A percentile compares a stretch with the other conserved stretches of the same genome.
Evolutionary conservation across 768 basidiomycete genomes (phyloP).

Genomic region (Macrolepiota dolichaula): DNA sequence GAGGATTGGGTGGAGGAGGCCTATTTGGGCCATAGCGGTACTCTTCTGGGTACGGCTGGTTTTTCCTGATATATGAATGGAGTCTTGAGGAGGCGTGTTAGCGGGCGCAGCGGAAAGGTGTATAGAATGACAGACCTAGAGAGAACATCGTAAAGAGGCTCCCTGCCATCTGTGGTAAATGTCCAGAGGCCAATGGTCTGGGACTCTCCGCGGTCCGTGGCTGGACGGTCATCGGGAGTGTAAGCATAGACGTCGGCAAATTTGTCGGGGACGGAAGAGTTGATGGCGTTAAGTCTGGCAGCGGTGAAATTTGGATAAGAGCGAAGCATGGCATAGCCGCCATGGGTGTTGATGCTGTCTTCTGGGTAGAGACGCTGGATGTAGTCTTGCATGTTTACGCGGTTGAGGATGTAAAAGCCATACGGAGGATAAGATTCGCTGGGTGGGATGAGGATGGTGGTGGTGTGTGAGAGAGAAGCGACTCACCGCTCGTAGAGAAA

Average conservation of each 20-base stretch:
- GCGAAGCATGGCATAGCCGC: constrained; percentile 69
- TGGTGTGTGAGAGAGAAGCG: background rate
- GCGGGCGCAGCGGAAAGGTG: background rate
- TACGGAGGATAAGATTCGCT: constrained; percentile 80
- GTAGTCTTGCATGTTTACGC: constrained; percentile 77
- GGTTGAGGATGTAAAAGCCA: constrained; percentile 82
- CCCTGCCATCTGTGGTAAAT: constrained; percentile 63
- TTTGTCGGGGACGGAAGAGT: constrained; percentile 29
- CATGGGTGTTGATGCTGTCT: constrained; percentile 63
- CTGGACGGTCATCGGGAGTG: constrained; percentile 42
- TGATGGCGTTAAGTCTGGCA: constrained; percentile 35
- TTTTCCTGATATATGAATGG: constrained; percentile 63
- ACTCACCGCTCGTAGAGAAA: constrained; percentile 83
- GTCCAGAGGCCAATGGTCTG: constrained; percentile 75
- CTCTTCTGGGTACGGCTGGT: constrained; percentile 67
- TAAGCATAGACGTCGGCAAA: constrained; percentile 46
- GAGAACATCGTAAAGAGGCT: constrained; percentile 71
- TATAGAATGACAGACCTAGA: constrained; percentile 43
- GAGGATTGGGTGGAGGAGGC: constrained; percentile 53
- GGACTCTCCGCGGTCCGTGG: constrained; percentile 48
- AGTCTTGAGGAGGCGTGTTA: constrained; percentile 35
- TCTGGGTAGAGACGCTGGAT: constrained; percentile 73
- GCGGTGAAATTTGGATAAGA: constrained; percentile 68
- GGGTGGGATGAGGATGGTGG: constrained; percentile 11
- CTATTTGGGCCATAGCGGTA: constrained; percentile 66